Conservation (phyloP, 768 basidiomycete species). For the Boletus insuetus region DNA sequence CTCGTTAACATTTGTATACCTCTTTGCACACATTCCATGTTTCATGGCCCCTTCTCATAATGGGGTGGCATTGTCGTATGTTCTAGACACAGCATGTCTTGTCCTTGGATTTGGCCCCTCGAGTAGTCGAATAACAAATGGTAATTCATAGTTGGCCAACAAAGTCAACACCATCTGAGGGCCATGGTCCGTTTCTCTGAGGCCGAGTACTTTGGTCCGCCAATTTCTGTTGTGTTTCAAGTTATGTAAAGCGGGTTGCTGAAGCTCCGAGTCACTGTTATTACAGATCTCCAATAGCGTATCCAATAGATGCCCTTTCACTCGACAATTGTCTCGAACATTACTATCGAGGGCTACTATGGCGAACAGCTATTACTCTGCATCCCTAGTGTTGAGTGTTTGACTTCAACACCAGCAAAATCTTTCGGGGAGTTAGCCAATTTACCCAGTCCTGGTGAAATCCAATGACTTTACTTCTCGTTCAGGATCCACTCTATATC, state of each 20-base stretch:
- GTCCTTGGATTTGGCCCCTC: conserved; percentile 1
- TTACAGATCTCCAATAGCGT: too few relatives aligned
- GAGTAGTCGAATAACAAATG: neutral
- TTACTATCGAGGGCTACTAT: too few relatives aligned
- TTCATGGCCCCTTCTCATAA: neutral
- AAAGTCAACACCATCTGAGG: too few relatives aligned
- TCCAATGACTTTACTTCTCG: conserved; percentile 38
- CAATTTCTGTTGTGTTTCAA: too few relatives aligned
- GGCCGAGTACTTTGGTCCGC: too few relatives aligned
- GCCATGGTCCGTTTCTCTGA: too few relatives aligned
- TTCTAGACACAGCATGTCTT: conserved; percentile 3
- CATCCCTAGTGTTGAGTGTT: too few relatives aligned
- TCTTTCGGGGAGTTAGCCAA: conserved; percentile 19
- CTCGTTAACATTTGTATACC: conserved; percentile 4
- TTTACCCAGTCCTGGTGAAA: neutral
- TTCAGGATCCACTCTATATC: conserved; percentile 47
- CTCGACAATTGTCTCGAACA: too few relatives aligned
- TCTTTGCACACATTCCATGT: conserved; percentile 1
- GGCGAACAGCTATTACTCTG: too few relatives aligned
- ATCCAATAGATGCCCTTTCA: too few relatives aligned
- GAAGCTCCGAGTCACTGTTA: too few relatives aligned
- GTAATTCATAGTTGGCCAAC: neutral
- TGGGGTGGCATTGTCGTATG: conserved; percentile 7
- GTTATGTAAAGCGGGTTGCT: too few relatives aligned
- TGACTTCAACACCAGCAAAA: conserved; percentile 40